Evolutionary conservation across 768 basidiomycete genomes (phyloP), one percentile per base, ranked within the genome.

Genomic region (Trametes meyenii): DNA sequence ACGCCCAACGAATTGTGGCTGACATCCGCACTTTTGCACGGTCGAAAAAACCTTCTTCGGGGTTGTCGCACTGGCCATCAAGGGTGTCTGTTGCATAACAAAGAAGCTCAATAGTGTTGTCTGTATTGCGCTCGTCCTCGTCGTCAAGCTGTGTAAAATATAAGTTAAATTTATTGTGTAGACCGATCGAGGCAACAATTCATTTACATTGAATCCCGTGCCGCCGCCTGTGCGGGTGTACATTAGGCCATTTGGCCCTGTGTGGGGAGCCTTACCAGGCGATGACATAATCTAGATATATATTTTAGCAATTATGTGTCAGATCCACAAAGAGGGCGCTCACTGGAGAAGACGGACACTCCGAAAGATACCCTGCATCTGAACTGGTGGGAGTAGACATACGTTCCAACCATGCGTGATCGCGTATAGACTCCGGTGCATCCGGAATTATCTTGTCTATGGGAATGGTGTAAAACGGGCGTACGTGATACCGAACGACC

Each of bases 381-480:
- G 51, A 5, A 1, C 3, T 33, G 51, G 38, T 14, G 38, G 14
- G 12, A 7, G 12, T 21, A 13, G 38, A 52, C 23, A 52, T 19
- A 11, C 51, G 51, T 1, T 1, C 19, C 1, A 13, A 6, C 52
- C 52, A 53, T 8, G 23, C 52, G 19, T 64, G 49, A n/a, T 64
- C 44, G 10, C 53, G 39, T 4, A 33, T 24, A 0, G 21, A 19
- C 33, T 60, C 58, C 1, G 58, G 63, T 2, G 57, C 16, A 0
- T 14, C 3, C 7, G 58, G 48, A 2, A 39, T 33, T 10, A 2
- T 38, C 14, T 50, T 50, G 26, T 59, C 38, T 24, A 63, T 48
- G 10, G 56, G 62, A 24, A 65, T 43, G 3, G 59, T 61, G 38
- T 61, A 65, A 50, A 65, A 65, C 2, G 63, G 63, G 0, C 33